phyloP scores from a whole-genome alignment of 371 early-diverging fungal species.

The Apophysomyces ossiformis region DNA sequence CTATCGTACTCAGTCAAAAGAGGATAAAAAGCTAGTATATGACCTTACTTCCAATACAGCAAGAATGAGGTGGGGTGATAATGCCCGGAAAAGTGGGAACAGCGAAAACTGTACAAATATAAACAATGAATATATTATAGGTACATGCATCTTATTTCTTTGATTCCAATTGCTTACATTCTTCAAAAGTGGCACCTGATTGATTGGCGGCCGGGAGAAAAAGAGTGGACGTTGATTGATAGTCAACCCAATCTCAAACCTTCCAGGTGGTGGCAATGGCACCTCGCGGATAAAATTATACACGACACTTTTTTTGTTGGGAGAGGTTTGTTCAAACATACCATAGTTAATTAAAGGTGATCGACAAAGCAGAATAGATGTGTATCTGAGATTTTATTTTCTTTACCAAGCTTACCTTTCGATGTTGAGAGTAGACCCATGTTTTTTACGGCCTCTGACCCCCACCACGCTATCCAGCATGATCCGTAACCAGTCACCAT shows the following conservation, averaged over 20 bases:
- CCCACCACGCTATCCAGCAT: slow-evolving; percentile 65
- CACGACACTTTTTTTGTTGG: slow-evolving; percentile 42
- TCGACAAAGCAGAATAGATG: not conserved
- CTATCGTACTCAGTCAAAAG: slow-evolving; percentile 27
- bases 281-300: slow-evolving; percentile 77
- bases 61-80: slow-evolving; percentile 74
- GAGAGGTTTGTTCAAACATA: too few species aligned
- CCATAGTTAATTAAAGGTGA: too few species aligned
- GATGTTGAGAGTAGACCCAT: slow-evolving; percentile 43
- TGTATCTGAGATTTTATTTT: not conserved
- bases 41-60: slow-evolving; percentile 63
- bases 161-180: slow-evolving; percentile 57
- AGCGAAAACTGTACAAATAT: slow-evolving; percentile 68
- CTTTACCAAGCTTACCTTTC: slow-evolving; percentile 45
- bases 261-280: slow-evolving; percentile 82
- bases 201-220: slow-evolving; percentile 78
- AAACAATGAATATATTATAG: not conserved
- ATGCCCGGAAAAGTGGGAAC: slow-evolving; percentile 75
- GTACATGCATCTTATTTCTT: not conserved
- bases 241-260: slow-evolving; percentile 73
- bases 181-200: slow-evolving; percentile 75
- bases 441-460: slow-evolving; percentile 53
- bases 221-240: slow-evolving; percentile 69
- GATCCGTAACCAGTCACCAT: slow-evolving; percentile 79
- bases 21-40: not conserved